Base-by-base conservation (phyloP, 1,284 basidiomycete genomes). In the Rhodotorula sp. region DNA sequence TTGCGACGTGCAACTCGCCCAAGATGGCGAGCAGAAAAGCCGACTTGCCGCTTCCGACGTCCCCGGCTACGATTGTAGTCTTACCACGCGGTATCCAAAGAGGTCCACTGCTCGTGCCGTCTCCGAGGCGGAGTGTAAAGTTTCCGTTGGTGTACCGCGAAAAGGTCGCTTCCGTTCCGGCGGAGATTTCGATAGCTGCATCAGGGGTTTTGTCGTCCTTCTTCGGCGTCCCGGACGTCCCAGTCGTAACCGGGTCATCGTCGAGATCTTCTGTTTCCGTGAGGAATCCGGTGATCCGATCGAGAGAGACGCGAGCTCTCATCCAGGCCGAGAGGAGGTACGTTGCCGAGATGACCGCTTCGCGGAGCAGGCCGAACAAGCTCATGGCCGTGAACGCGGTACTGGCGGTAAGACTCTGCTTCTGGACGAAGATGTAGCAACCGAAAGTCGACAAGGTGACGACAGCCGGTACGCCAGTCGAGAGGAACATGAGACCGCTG, bases 11-110 rank as follows among this genome's bases (percentile, higher is more conserved):
- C n/a, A 75, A 58, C 69, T 75, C 74, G 15, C 74, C 81, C 0
- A 80, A 73, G 1, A 80, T 71, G n/a, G 72, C 78, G n/a, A 72
- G 59, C n/a, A 77, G 69, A 14, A 91, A 80, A 0, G 89, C 89
- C 0, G 89, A 90, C 81, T 94, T 94, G 20, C 91, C 91, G 56
- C 87, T 87, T 1, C 89, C 91, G 0, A 90, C 91, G 0, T 90
- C 89, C 2, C 91, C 91, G 62, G 67, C 68, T 20, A 75, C 44
- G 57, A 75, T 51, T 1, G 71, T 75, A 6, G 62, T 70, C 51
- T 64, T 58, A 0, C 66, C 68, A 3, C 45, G 64, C 6, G 73
- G 67, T 42, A 75, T 20, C 37, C 37, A 22, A 33, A 20, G 26
- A 62, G 55, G 4, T 29, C 45, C 17, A 3, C 60, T 61, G 29